Conservation (phyloP, 257 asterid species). For the Leonotis leonurus region DNA sequence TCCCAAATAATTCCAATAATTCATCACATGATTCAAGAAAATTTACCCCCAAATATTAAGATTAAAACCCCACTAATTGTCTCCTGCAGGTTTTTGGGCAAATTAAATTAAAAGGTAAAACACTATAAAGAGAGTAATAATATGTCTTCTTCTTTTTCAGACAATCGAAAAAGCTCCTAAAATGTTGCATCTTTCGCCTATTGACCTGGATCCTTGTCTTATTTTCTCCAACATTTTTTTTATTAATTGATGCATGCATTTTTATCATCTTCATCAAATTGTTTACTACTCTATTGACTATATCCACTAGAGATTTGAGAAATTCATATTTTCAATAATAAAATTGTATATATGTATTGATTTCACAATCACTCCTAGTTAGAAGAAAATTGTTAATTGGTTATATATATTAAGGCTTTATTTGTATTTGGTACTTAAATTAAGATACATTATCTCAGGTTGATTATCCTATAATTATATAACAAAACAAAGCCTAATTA, state of each 20-base stretch:
- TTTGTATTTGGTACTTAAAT: too few relatives aligned
- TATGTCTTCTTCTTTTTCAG: background rate
- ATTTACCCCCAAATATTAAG: constrained; percentile 3
- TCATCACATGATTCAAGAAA: constrained; percentile 13
- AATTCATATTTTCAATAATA: too few relatives aligned
- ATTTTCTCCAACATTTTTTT: constrained; percentile 13
- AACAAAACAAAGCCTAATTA: background rate
- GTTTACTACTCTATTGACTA: too few relatives aligned
- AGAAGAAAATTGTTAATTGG: too few relatives aligned
- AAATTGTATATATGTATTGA: too few relatives aligned
- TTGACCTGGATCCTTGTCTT: constrained; percentile 41
- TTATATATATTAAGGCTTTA: too few relatives aligned
- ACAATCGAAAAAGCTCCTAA: constrained; percentile 1
- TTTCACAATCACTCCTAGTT: too few relatives aligned
- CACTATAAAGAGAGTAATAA: too few relatives aligned
- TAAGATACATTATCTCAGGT: too few relatives aligned
- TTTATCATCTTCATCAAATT: background rate
- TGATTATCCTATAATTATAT: too few relatives aligned
- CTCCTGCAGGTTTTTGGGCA: constrained; percentile 5
- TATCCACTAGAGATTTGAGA: too few relatives aligned
- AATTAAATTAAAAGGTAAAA: too few relatives aligned
- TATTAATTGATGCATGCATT: background rate
- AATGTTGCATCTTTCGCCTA: constrained; percentile 12
- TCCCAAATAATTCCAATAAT: background rate
- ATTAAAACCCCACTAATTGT: background rate